Base-by-base conservation (phyloP, 208 protist genomes). In the Trypanosomatidae sp. region DNA sequence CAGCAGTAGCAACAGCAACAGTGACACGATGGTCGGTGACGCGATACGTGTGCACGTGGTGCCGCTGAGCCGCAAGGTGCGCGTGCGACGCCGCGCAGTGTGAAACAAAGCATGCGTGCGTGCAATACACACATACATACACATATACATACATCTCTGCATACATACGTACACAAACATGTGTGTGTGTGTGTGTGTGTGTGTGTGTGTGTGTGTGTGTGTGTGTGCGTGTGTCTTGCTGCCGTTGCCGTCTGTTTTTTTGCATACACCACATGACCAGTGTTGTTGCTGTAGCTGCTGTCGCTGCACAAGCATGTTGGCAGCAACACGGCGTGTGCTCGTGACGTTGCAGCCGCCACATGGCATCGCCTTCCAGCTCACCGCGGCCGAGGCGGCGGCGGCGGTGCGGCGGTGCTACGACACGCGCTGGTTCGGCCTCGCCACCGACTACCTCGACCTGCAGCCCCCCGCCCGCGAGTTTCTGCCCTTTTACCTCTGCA, bases 401-500 rank as follows among this genome's bases (percentile, higher is more conserved):
- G 43, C 39, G 13, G 58, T 87, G 11, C 35, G 54, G 7, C 46
- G 56, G n/a, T 83, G 76, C 49, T 88, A 88, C 50, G 48, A 62
- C 8, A 56, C 48, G 15, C 67, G 66, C 19, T 88, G 66, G 70
- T 74, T 92, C 33, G 73, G 84, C 10, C 78, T 76, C 16, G 52
- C 67, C 18, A 40, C 66, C 2, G 66, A 87, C 25, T 86, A 72
- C 40, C 41, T 92, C 11, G 24, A 61, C 4, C 38, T 92, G 0
- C 21, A 44, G n/a, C 15, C 40, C 7, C 76, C 84, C 1, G 65
- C 61, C 7, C 72, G 72, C n/a, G 76, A 92, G 61, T 92, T 89
- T 51, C 43, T 92, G 16, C 84, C 84, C 6, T 92, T 92, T 46
- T 92, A 88, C 56, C 66, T 85, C 27, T 88, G 76, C 61, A 66